Conservation (phyloP, 2,329 filamentous ascomycete genomes). For the Daldinia eschscholtzii region DNA sequence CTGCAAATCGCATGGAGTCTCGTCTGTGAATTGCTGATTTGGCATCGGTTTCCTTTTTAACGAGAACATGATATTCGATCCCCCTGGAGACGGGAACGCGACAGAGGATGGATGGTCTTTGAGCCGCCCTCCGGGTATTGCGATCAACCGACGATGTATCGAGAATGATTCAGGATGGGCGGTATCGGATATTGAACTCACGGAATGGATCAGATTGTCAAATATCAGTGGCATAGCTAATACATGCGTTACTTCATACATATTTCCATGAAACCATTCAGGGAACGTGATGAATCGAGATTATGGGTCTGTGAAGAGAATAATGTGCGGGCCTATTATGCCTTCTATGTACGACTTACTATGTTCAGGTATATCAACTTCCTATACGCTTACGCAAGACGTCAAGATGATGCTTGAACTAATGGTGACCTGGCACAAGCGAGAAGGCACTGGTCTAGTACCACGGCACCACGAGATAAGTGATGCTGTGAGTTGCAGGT, state of each 20-base stretch:
- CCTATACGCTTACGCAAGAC: neutral
- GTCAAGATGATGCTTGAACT: neutral
- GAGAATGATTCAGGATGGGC: constrained; percentile 23
- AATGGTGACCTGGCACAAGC: neutral
- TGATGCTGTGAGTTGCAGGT: neutral
- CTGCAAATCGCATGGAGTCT: constrained; percentile 48
- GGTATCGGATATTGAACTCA: constrained; percentile 17
- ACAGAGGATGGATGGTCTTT: constrained; percentile 19
- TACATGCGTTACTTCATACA: constrained; percentile 21
- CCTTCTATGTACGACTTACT: neutral
- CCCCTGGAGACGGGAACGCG: constrained; percentile 13
- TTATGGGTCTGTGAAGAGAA: neutral
- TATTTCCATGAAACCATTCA: neutral
- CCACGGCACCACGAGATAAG: neutral
- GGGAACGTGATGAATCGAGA: constrained; percentile 10
- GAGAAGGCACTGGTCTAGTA: neutral
- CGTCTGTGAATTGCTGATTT: constrained; percentile 43
- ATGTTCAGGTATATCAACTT: constrained; percentile 1
- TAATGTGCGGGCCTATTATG: too few species aligned
- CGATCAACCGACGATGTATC: constrained; percentile 26
- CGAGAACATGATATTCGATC: constrained; percentile 22
- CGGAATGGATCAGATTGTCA: constrained; percentile 23
- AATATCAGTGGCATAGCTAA: constrained; percentile 29
- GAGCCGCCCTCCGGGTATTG: constrained; percentile 14
- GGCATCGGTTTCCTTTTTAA: constrained; percentile 28